Percentiles rank a stretch among this genome's conserved stretches.
These are phyloP conservation scores for Trichophyton verrucosum DNA, from an alignment of 2,329 filamentous ascomycete species.

Conservation along the genomic window DNA sequence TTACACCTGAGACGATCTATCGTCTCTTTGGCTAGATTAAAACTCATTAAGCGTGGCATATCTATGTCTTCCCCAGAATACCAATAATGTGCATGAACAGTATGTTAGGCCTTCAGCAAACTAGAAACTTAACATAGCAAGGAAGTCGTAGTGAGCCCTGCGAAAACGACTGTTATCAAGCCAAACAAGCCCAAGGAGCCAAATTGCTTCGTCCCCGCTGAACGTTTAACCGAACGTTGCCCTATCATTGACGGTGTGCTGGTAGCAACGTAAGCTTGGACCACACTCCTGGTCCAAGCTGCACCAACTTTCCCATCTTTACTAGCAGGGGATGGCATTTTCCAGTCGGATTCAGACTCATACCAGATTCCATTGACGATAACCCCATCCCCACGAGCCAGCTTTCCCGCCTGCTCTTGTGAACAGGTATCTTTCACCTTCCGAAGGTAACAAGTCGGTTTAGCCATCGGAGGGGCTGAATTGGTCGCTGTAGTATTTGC, in stretches of 20 bases:
- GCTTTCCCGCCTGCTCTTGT: constrained; percentile 22
- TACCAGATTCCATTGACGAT: constrained; percentile 50
- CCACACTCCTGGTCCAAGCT: not conserved
- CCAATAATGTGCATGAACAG: not conserved
- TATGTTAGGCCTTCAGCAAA: not conserved
- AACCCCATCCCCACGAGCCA: constrained; percentile 40
- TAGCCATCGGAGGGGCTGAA: constrained; percentile 37
- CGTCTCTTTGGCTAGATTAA: not conserved
- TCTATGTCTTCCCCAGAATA: not conserved
- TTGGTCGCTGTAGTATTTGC: constrained; percentile 47
- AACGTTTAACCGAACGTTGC: not conserved
- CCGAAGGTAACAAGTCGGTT: constrained; percentile 47
- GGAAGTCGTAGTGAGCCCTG: not conserved
- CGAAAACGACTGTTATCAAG: not conserved
- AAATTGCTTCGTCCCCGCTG: not conserved
- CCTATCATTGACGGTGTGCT: not conserved
- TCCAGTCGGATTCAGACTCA: constrained; percentile 27
- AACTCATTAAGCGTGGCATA: not conserved
- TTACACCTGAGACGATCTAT: not conserved
- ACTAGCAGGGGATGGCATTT: not conserved
- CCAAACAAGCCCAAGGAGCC: not conserved
- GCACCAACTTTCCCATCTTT: not conserved
- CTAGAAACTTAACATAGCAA: not conserved
- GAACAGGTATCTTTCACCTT: constrained; percentile 2
- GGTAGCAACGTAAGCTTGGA: not conserved